phyloP scores from a whole-genome alignment of 2,329 filamentous ascomycete genomes.

The Lecanicillium sp. region DNA sequence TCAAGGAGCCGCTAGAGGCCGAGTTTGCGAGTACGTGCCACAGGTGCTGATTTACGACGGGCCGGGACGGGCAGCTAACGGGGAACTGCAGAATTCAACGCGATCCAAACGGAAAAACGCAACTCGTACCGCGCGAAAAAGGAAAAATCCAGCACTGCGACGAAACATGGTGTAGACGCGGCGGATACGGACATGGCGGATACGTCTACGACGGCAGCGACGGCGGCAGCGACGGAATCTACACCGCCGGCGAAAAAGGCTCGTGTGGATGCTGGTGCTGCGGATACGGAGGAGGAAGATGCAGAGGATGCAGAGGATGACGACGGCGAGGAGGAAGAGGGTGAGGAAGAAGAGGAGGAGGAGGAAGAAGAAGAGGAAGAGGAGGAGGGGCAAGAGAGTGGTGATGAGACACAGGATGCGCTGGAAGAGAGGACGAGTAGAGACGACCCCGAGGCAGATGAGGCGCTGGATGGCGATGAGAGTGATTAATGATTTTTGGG shows the following conservation, averaged over 20 bases:
- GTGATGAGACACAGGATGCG: conserved; percentile 46
- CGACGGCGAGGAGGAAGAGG: conserved; percentile 30
- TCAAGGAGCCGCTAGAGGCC: conserved; percentile 59
- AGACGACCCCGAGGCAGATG: conserved; percentile 46
- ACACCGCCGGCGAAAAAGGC: conserved; percentile 32
- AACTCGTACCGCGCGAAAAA: conserved; percentile 65
- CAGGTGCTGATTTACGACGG: background rate
- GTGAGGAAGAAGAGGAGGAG: conserved; percentile 24
- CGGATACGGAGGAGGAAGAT: conserved; percentile 29
- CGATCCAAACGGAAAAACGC: conserved; percentile 66
- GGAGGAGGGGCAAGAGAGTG: conserved; percentile 40
- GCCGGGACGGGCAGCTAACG: too few species aligned
- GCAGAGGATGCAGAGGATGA: conserved; percentile 40
- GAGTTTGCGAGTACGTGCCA: conserved; percentile 62
- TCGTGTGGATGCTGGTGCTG: conserved; percentile 31
- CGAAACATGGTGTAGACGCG: conserved; percentile 20
- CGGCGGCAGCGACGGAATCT: conserved; percentile 27
- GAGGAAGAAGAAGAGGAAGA: conserved; percentile 30
- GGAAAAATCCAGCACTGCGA: conserved; percentile 51
- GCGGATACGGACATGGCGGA: conserved; percentile 21
- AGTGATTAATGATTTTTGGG: conserved; percentile 36
- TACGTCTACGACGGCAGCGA: conserved; percentile 18
- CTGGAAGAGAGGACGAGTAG: conserved; percentile 40
- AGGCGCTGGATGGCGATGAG: conserved; percentile 55
- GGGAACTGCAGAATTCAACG: conserved; percentile 64